Evolutionary conservation across 2,329 filamentous ascomycete species (phyloP).

Genomic region (Elsinoe necatrix): DNA sequence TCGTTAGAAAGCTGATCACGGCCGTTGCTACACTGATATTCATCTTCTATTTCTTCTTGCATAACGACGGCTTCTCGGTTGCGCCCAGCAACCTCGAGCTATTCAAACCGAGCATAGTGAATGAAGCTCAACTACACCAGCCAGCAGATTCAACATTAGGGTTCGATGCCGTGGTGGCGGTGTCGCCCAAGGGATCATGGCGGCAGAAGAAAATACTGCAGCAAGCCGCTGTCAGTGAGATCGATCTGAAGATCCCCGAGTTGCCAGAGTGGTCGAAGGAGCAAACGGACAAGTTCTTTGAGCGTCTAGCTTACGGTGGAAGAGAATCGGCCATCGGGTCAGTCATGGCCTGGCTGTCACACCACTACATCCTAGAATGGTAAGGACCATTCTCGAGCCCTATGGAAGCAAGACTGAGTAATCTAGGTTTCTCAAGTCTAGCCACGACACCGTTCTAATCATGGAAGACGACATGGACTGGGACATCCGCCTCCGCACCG

Average conservation of each 20-base stretch:
- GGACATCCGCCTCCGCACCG: slow-evolving; percentile 37
- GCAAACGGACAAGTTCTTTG: slow-evolving; percentile 26
- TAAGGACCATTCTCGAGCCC: background rate
- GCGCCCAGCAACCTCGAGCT: background rate
- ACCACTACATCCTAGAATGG: slow-evolving; percentile 30
- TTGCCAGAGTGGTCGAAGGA: slow-evolving; percentile 32
- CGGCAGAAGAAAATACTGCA: slow-evolving; percentile 29
- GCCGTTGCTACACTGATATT: background rate
- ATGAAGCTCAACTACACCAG: background rate
- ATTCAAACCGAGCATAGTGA: background rate
- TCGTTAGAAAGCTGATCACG: background rate
- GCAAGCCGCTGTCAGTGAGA: slow-evolving; percentile 31
- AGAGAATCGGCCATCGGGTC: slow-evolving; percentile 23
- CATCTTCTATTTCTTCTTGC: slow-evolving; percentile 7
- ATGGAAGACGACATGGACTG: slow-evolving; percentile 41
- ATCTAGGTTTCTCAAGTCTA: slow-evolving; percentile 34
- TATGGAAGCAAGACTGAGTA: background rate
- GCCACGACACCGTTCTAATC: slow-evolving; percentile 35
- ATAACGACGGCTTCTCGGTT: background rate
- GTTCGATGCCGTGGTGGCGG: slow-evolving; percentile 33
- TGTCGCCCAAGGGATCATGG: slow-evolving; percentile 30
- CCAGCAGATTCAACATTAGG: slow-evolving; percentile 3
- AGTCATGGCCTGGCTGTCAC: slow-evolving; percentile 35
- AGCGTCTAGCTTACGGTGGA: slow-evolving; percentile 18
- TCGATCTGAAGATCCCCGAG: slow-evolving; percentile 32